A percentile compares a stretch with the other conserved stretches of the same genome.
Evolutionary conservation across 345 rosid genomes (phyloP).

Genomic region (Euclidium syriacum): DNA sequence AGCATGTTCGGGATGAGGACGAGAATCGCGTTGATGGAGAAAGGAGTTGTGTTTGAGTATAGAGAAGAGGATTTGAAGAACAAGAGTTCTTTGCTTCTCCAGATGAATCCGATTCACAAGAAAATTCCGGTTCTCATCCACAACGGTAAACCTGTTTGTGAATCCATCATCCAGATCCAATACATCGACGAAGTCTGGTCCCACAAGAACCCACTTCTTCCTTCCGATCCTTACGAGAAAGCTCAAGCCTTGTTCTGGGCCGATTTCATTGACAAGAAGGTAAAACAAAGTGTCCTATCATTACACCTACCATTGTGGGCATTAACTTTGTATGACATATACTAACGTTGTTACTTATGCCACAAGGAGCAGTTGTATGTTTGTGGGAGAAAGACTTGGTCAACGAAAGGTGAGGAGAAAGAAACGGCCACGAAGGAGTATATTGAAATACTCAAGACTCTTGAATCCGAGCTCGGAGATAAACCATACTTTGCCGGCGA

Average conservation of each 20-base stretch:
- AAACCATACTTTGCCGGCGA: neutral
- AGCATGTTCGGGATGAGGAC: conserved; percentile 22
- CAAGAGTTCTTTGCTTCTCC: conserved; percentile 18
- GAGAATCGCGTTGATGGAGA: conserved; percentile 18
- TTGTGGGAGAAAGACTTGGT: neutral
- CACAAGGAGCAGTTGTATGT: neutral
- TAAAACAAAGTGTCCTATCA: too few species aligned
- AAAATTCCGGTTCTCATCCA: conserved; percentile 19
- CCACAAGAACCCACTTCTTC: conserved; percentile 1
- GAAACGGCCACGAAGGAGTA: neutral
- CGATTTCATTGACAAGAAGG: conserved; percentile 15
- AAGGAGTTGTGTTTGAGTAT: conserved; percentile 16
- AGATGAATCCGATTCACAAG: conserved; percentile 25
- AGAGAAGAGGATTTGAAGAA: conserved; percentile 9
- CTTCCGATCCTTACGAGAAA: conserved; percentile 11
- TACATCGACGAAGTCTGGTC: conserved; percentile 24
- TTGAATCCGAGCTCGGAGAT: neutral
- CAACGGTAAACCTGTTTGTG: conserved; percentile 23
- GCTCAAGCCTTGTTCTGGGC: conserved; percentile 13
- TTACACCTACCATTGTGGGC: too few species aligned
- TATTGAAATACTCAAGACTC: neutral
- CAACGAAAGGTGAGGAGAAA: neutral
- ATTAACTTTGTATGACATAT: too few species aligned
- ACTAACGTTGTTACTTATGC: neutral
- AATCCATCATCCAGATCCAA: conserved; percentile 18